Conservation (phyloP, 495 filamentous ascomycete genomes). For the Entonaema liquescens region DNA sequence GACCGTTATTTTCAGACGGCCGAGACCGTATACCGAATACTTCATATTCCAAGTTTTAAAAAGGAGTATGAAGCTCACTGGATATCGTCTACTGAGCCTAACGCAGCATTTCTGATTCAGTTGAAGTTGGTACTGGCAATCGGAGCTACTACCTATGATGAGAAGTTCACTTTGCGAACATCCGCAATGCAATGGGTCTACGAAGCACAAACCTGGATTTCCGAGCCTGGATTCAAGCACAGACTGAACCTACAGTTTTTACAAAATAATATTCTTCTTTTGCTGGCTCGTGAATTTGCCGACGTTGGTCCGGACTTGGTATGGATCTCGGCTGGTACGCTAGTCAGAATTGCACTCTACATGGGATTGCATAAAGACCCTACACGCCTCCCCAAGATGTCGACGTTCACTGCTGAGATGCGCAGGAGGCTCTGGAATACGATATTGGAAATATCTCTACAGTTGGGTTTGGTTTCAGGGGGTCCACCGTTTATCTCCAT, state of each 20-base stretch:
- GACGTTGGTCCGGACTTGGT: conserved; percentile 63
- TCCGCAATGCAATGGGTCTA: conserved; percentile 69
- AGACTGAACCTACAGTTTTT: conserved; percentile 63
- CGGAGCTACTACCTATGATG: conserved; percentile 65
- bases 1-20: conserved; percentile 60
- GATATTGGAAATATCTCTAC: conserved; percentile 63
- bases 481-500: conserved; percentile 60
- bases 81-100: conserved; percentile 27
- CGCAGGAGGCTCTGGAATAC: conserved; percentile 75
- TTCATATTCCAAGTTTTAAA: conserved; percentile 61
- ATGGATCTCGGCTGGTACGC: conserved; percentile 67
- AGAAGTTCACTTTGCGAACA: conserved; percentile 54
- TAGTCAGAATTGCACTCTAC: conserved; percentile 66
- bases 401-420: conserved; percentile 66
- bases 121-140: conserved; percentile 72
- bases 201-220: conserved; percentile 70
- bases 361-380: conserved; percentile 72
- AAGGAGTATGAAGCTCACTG: conserved; percentile 59
- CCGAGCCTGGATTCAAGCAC: conserved; percentile 60
- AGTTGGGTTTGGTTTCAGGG: conserved; percentile 61
- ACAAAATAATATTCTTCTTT: conserved; percentile 66
- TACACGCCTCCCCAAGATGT: conserved; percentile 49
- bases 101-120: conserved; percentile 61
- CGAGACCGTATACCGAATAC: conserved; percentile 63
- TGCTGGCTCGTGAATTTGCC: conserved; percentile 65